Percentiles rank a stretch among this genome's conserved stretches.
These are phyloP conservation scores for Incumbomyces lentus DNA, from an alignment of 2,329 filamentous ascomycete species.

Conservation along the genomic window DNA sequence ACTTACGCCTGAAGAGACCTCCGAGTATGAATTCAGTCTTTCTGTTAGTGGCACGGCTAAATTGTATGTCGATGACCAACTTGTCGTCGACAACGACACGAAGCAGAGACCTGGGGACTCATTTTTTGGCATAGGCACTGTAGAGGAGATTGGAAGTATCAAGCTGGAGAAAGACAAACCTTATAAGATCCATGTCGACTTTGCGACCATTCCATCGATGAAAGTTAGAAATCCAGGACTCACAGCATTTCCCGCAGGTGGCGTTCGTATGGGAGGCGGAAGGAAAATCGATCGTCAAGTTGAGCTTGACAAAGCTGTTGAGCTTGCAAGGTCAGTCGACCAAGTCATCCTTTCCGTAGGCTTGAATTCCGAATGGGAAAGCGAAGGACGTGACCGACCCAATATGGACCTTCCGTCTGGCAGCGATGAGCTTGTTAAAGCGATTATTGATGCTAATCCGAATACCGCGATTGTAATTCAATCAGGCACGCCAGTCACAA, in stretches of 20 bases:
- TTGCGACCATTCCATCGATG: slow-evolving; percentile 49
- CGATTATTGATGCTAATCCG: slow-evolving; percentile 56
- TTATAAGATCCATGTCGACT: slow-evolving; percentile 51
- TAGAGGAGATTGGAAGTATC: slow-evolving; percentile 51
- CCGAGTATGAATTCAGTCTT: slow-evolving; percentile 54
- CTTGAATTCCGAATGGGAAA: slow-evolving; percentile 72
- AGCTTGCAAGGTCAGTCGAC: slow-evolving; percentile 58
- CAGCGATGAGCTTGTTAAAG: slow-evolving; percentile 48
- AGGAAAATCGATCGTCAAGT: slow-evolving; percentile 47
- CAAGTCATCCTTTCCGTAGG: slow-evolving; percentile 71
- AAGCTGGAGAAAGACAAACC: slow-evolving; percentile 48
- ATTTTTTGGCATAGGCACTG: slow-evolving; percentile 56
- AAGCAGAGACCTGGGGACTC: slow-evolving; percentile 52
- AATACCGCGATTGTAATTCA: slow-evolving; percentile 66
- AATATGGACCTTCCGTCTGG: slow-evolving; percentile 47
- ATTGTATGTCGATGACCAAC: slow-evolving; percentile 51
- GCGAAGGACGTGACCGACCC: slow-evolving; percentile 55
- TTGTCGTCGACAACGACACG: slow-evolving; percentile 56
- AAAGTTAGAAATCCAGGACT: slow-evolving; percentile 41
- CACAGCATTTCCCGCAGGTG: slow-evolving; percentile 46
- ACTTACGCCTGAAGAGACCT: slow-evolving; percentile 50
- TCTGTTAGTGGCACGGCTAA: slow-evolving; percentile 57
- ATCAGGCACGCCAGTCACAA: slow-evolving; percentile 58
- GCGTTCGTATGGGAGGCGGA: slow-evolving; percentile 52
- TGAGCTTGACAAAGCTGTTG: slow-evolving; percentile 56